phyloP scores from a whole-genome alignment of 202 grass and related monocot species.

The Elaeis oleifera region DNA sequence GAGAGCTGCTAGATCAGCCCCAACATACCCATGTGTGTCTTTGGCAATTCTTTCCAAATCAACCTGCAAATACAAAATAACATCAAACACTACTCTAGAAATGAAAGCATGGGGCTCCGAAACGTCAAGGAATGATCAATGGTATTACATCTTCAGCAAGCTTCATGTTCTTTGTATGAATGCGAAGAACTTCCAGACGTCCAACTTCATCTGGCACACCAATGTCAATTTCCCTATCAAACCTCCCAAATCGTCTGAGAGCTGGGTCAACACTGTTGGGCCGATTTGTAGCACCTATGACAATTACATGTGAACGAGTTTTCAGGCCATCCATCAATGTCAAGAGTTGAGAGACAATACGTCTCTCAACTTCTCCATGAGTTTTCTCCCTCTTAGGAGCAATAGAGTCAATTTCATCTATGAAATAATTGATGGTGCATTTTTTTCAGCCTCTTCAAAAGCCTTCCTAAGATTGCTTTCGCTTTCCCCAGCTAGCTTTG shows the following conservation, averaged over 20 bases:
- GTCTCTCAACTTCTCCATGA: constrained; percentile 82
- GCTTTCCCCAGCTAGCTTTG: constrained; percentile 87
- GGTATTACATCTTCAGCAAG: constrained; percentile 66
- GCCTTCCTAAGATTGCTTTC: constrained; percentile 90
- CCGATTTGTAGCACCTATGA: constrained; percentile 89
- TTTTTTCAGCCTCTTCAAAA: constrained; percentile 93
- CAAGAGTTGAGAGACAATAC: constrained; percentile 86
- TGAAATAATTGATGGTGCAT: constrained; percentile 90
- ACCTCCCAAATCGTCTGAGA: constrained; percentile 87
- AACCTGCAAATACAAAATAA: constrained; percentile 44
- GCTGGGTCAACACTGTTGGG: constrained; percentile 94
- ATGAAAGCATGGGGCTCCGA: too few relatives aligned
- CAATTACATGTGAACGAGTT: constrained; percentile 76
- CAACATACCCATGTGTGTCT: constrained; percentile 88
- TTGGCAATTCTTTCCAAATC: constrained; percentile 62
- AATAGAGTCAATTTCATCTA: constrained; percentile 87
- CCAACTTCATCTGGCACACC: constrained; percentile 77
- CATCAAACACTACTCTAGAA: not conserved
- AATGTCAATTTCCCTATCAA: constrained; percentile 95
- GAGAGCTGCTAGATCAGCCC: constrained; percentile 85
- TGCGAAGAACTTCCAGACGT: constrained; percentile 71
- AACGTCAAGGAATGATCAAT: not conserved
- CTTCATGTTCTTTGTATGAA: constrained; percentile 97
- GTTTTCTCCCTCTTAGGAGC: constrained; percentile 95
- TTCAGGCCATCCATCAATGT: constrained; percentile 94